Percentiles rank a stretch among this genome's conserved stretches.
These are phyloP conservation scores for Pseudozyma tsukubaensis DNA, from an alignment of 1,284 basidiomycete species.

Conservation along the genomic window DNA sequence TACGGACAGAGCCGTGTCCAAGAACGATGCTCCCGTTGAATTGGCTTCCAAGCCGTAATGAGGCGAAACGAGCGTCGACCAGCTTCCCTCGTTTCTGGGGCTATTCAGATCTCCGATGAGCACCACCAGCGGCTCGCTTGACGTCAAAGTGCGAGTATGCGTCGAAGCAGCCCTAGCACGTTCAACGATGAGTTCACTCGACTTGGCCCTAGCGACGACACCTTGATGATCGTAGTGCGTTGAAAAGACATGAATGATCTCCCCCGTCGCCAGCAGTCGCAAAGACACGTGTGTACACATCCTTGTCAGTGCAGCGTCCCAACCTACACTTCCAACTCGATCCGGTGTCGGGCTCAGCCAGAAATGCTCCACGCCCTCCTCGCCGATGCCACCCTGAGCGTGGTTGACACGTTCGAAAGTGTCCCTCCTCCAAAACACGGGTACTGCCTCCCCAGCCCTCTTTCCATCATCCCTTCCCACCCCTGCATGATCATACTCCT, in stretches of 20 bases:
- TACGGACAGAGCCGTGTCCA: slow-evolving; percentile 46
- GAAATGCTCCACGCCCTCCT: slow-evolving; percentile 52
- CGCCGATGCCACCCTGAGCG: slow-evolving; percentile 45
- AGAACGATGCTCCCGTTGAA: slow-evolving; percentile 26
- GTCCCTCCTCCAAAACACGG: slow-evolving; percentile 49
- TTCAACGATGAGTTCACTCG: slow-evolving; percentile 43
- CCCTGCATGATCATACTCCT: slow-evolving; percentile 46
- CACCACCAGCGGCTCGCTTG: slow-evolving; percentile 42
- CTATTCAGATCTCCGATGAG: slow-evolving; percentile 57
- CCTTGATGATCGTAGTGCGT: slow-evolving; percentile 61
- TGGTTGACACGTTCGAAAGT: slow-evolving; percentile 28
- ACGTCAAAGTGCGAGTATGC: slow-evolving; percentile 3
- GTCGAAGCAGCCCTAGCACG: slow-evolving; percentile 32
- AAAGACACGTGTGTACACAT: slow-evolving; percentile 61
- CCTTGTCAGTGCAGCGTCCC: slow-evolving; percentile 55
- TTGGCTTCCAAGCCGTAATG: slow-evolving; percentile 34
- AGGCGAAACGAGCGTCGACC: slow-evolving; percentile 49
- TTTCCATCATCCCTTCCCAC: slow-evolving; percentile 50
- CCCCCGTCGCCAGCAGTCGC: slow-evolving; percentile 20
- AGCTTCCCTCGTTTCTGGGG: slow-evolving; percentile 46
- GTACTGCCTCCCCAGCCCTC: slow-evolving; percentile 50
- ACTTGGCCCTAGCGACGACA: slow-evolving; percentile 40
- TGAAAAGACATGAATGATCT: slow-evolving; percentile 54
- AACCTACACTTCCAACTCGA: slow-evolving; percentile 43
- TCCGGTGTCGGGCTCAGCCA: slow-evolving; percentile 51